Base-by-base conservation (phyloP, 192 early-diverging fungal genomes). In the Spinellus fusiger region DNA sequence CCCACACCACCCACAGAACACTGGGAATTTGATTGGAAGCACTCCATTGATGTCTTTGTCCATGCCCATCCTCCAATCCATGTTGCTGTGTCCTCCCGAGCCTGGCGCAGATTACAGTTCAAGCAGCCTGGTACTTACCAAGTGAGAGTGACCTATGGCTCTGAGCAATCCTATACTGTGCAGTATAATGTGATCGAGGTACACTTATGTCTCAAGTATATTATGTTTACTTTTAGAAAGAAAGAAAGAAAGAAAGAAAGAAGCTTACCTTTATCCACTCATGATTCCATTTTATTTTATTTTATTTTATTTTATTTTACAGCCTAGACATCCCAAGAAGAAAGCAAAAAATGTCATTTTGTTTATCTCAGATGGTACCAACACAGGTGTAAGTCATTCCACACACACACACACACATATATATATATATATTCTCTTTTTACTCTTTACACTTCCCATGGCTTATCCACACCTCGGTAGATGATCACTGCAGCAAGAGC, bases 341-440 rank as follows among this genome's bases (percentile, higher is more conserved):
- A 83, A 80, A 64, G 84, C 72, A 64, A 84, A 84, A 76, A 86
- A 86, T 70, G 72, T 81, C 5, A 74, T 83, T 28, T 56, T 84
- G 29, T 86, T 86, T 67, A 84, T 84, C 62, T 78, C 80, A 62
- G 84, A 86, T 54, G 84, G 83, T 75, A 84, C 80, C 71, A 79
- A 74, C 49, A 66, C 78, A 6, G 68, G 74, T 66, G 57, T 59
- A 59, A 59, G 46, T 59, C 13, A 40, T 40, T 4, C 23, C 0
- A 20, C 23, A 47, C 0, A 47, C 6, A 16, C 6, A 47, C 13
- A 51, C 15, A 47, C 44, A 12, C 10, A 26, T 28, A 26, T 28
- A 27, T 26, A 51, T 26, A 51, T 22, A 18, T 54, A 9, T 16
- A 54, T 31, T 4, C n/a, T 34, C 12, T 54, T 55, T 56, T 55